Conservation (phyloP, 345 rosid genomes). For the Mercurialis annua region DNA sequence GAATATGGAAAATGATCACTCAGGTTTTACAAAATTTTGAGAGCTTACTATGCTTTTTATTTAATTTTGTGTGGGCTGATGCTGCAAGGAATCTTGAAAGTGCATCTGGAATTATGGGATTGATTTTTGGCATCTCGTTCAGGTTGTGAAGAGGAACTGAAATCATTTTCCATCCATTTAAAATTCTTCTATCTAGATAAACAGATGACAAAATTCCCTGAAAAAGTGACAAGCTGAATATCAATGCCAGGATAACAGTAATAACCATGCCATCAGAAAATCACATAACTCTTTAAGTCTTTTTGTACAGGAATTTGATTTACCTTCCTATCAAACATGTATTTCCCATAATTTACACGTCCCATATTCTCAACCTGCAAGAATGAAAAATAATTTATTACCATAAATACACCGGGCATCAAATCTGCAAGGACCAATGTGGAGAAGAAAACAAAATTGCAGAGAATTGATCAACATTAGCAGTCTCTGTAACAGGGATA, state of each 20-base stretch:
- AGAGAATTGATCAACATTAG: neutral
- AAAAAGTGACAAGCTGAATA: slow-evolving; percentile 12
- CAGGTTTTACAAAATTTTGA: neutral
- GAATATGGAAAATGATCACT: neutral
- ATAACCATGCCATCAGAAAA: neutral
- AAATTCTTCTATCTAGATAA: slow-evolving; percentile 52
- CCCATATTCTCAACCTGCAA: slow-evolving; percentile 96
- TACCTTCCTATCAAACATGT: slow-evolving; percentile 84
- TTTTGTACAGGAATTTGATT: slow-evolving; percentile 2
- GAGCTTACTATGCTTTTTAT: slow-evolving; percentile 40
- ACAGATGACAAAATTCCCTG: slow-evolving; percentile 85
- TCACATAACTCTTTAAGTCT: neutral
- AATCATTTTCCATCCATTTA: slow-evolving; percentile 78
- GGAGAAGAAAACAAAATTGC: neutral
- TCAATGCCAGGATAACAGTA: neutral
- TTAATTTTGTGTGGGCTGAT: slow-evolving; percentile 21
- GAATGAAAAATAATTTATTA: slow-evolving; percentile 10
- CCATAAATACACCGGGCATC: neutral
- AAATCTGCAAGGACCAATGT: neutral
- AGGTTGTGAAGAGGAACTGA: slow-evolving; percentile 68
- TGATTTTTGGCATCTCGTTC: slow-evolving; percentile 46
- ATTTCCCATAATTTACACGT: slow-evolving; percentile 74
- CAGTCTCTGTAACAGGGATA: neutral
- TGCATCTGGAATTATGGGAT: slow-evolving; percentile 33
- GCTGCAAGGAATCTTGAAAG: slow-evolving; percentile 23